Base-by-base conservation (phyloP, 2,329 filamentous ascomycete species). In the Thielaviopsis ethacetica region DNA sequence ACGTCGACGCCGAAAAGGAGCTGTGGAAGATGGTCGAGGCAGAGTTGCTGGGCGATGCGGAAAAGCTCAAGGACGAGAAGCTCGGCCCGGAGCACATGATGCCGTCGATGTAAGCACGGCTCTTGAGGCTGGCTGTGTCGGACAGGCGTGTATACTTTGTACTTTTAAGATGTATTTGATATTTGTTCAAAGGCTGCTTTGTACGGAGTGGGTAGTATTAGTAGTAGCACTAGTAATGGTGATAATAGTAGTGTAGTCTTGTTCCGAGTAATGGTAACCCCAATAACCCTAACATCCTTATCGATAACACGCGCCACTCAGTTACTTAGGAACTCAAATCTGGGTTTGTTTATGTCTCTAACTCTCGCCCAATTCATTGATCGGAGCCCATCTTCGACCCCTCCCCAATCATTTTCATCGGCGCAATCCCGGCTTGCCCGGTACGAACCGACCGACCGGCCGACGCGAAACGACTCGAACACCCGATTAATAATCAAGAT, bases 1-100 rank as follows among this genome's bases (percentile, higher is more conserved):
- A 61, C 24, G 54, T 61, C 38, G 57, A 61, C 51, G 60, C 60
- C 22, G 56, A 61, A 44, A 38, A 59, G 53, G 60, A 61, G 53
- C 41, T 61, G 26, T 61, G 60, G 60, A 59, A 56, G 38, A 59
- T 61, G 60, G 60, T 61, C 9, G 60, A 61, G 50, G 26, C 53
- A 15, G 60, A 61, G 49, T 41, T 61, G 24, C 50, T 61, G 41
- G 60, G 60, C 2, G 53, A 57, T 17, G 53, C 27, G 38, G 60
- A 61, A 57, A 26, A 54, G 38, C 21, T 61, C 17, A 38, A 22
- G 24, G 60, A 54, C n/a, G 54, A 61, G 47, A 59, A 59, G 57
- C 51, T 61, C 34, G 57, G 51, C 17, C 53, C 53, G 15, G 60
- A 57, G 19, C 38, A 59, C 17, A 56, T 61, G 53, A 54, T 61